Percentiles rank a stretch among this genome's conserved stretches.
Conservation (phyloP, 129 eudicot species). For the Dittrichia graveolens region DNA sequence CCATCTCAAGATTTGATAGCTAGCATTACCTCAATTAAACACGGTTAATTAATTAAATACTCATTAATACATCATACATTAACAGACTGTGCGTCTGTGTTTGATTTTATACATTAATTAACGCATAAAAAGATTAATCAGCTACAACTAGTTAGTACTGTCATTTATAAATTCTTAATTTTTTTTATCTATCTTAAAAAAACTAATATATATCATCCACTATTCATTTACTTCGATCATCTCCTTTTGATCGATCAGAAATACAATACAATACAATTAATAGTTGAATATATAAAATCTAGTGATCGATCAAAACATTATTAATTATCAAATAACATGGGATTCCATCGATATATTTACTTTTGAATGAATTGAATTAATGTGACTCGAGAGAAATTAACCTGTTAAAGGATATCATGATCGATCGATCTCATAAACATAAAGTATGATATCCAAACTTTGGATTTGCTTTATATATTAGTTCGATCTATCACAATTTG, state of each 20-base stretch:
- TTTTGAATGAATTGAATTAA: background rate
- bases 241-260: background rate
- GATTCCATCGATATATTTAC: too few relatives aligned
- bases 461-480: background rate
- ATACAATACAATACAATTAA: too few relatives aligned
- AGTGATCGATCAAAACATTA: conserved; percentile 20
- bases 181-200: background rate
- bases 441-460: background rate
- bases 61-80: conserved; percentile 14
- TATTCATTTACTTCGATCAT: conserved; percentile 14
- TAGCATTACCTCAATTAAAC: conserved; percentile 21
- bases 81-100: conserved; percentile 12
- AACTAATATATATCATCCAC: background rate
- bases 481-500: background rate
- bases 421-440: background rate
- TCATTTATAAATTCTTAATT: background rate
- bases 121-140: conserved; percentile 7
- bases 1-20: conserved; percentile 28
- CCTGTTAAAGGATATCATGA: background rate
- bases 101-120: conserved; percentile 15
- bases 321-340: background rate
- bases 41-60: conserved; percentile 1
- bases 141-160: conserved; percentile 1
- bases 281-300: conserved; percentile 12
- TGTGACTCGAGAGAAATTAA: background rate